These are phyloP conservation scores for Russula compacta DNA, from an alignment of 768 basidiomycete species.

Conservation along the genomic window DNA sequence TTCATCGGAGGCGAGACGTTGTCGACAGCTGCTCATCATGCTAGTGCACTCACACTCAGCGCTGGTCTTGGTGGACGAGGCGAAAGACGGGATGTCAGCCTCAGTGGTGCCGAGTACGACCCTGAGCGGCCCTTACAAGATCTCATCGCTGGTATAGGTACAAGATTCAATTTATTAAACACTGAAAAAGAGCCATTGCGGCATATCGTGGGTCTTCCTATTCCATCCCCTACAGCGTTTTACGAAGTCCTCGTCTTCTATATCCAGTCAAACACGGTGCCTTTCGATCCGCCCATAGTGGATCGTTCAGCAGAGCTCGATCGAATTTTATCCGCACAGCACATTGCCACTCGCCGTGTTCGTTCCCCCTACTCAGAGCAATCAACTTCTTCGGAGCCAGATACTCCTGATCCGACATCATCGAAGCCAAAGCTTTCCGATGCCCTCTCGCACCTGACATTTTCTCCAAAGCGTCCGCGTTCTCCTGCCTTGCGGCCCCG, in stretches of 20 bases:
- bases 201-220: slow-evolving; percentile 33
- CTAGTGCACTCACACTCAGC: slow-evolving; percentile 76
- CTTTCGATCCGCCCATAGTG: slow-evolving; percentile 49
- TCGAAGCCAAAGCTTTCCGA: slow-evolving; percentile 61
- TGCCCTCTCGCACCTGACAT: slow-evolving; percentile 57
- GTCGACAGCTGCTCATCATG: slow-evolving; percentile 85
- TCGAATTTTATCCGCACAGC: slow-evolving; percentile 47
- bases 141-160: slow-evolving; percentile 56
- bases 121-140: slow-evolving; percentile 70
- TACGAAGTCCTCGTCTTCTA: slow-evolving; percentile 2
- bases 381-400: slow-evolving; percentile 36
- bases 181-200: slow-evolving; percentile 43
- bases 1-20: slow-evolving; percentile 56
- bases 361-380: slow-evolving; percentile 41
- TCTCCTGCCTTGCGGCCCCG: slow-evolving; percentile 15
- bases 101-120: slow-evolving; percentile 78
- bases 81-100: slow-evolving; percentile 42
- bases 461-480: slow-evolving; percentile 71
- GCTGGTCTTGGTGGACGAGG: slow-evolving; percentile 64
- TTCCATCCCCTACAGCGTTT: neutral
- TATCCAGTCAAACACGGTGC: slow-evolving; percentile 25
- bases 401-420: slow-evolving; percentile 32
- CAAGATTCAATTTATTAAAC: slow-evolving; percentile 49
- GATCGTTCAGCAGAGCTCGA: slow-evolving; percentile 58
- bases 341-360: slow-evolving; percentile 32